Conservation (phyloP, 208 protist genomes). For the Acanthamoeba royreba region DNA sequence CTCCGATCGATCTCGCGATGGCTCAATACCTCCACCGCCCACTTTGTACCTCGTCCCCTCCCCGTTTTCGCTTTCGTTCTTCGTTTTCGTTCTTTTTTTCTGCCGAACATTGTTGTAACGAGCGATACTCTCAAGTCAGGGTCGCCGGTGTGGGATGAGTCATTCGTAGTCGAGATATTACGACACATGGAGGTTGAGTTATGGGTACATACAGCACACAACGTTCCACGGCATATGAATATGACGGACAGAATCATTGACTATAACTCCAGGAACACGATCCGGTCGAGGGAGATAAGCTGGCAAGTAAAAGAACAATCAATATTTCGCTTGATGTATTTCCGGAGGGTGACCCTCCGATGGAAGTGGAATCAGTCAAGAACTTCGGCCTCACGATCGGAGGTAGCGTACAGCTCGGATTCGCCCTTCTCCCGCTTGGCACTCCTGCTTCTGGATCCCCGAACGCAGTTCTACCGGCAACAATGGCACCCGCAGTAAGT, state of each 20-base stretch:
- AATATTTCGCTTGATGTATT: not conserved
- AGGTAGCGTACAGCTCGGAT: not conserved
- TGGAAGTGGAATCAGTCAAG: not conserved
- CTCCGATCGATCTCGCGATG: not conserved
- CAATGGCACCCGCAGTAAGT: too few relatives aligned
- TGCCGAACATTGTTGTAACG: too few relatives aligned
- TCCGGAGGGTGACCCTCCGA: not conserved
- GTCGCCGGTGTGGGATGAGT: not conserved
- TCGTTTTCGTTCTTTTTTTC: not conserved
- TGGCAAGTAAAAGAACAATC: not conserved
- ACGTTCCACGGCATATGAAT: not conserved
- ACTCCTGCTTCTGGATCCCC: too few relatives aligned
- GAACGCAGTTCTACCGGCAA: too few relatives aligned
- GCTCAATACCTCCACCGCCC: not conserved
- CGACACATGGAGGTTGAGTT: not conserved
- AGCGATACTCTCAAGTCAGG: not conserved
- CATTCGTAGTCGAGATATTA: not conserved
- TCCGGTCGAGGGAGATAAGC: not conserved
- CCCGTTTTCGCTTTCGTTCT: not conserved
- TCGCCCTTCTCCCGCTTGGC: not conserved
- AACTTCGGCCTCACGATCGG: not conserved
- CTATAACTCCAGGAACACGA: not conserved
- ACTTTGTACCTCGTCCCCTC: not conserved
- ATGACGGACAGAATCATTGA: not conserved
- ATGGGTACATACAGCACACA: not conserved